Percentiles rank a stretch among this genome's conserved stretches.
These are phyloP conservation scores for Rhododendron ovatum DNA, from an alignment of 148 eudicot genomes.

Conservation along the genomic window DNA sequence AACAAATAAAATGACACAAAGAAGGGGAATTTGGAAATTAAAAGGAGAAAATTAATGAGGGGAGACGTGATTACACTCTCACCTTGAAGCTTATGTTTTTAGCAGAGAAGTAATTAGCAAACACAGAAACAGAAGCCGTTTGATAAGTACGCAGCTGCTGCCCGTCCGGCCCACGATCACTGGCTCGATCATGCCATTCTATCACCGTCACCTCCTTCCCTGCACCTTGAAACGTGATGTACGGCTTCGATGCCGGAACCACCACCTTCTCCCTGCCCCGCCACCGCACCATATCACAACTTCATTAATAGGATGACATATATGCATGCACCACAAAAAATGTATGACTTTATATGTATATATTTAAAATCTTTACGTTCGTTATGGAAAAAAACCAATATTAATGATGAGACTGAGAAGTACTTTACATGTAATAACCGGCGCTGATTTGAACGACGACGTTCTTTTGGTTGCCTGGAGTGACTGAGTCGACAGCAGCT, in stretches of 20 bases:
- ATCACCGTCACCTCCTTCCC: constrained; percentile 73
- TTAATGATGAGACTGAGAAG: neutral
- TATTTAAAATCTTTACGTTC: neutral
- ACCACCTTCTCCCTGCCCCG: constrained; percentile 81
- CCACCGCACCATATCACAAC: neutral
- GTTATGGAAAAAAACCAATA: neutral
- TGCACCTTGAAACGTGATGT: constrained; percentile 80
- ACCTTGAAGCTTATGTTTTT: constrained; percentile 95
- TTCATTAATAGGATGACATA: neutral
- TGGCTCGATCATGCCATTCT: constrained; percentile 92
- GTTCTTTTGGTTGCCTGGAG: constrained; percentile 50
- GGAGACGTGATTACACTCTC: neutral
- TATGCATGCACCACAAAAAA: neutral
- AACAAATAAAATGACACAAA: neutral
- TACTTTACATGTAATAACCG: constrained; percentile 65
- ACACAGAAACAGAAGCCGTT: constrained; percentile 83
- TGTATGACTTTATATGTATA: too few relatives aligned
- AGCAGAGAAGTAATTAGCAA: constrained; percentile 70
- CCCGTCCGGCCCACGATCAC: constrained; percentile 76
- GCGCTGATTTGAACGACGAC: constrained; percentile 62
- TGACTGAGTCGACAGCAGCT: constrained; percentile 75
- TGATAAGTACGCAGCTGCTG: constrained; percentile 91
- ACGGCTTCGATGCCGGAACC: constrained; percentile 74
- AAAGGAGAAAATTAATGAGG: neutral
- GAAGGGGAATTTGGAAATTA: neutral